Evolutionary conservation across 345 rosid genomes (phyloP), one percentile per base, ranked within the genome.

Genomic region (Ricinus communis): DNA sequence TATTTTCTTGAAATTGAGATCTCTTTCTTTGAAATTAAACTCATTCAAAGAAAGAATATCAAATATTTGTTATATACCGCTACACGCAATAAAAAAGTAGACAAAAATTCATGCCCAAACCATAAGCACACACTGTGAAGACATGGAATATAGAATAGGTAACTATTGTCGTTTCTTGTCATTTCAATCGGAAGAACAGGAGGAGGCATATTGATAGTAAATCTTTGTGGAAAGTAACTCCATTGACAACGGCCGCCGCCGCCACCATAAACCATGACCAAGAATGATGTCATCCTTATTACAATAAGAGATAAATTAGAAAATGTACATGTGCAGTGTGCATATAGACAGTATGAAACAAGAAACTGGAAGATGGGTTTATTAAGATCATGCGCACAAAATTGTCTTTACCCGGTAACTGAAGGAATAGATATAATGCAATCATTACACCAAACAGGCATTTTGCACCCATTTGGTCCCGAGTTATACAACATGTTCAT

Each of bases 271-370:
- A 50, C 36, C 40, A 38, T 68, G 62, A 68, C 63, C 40, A 57
- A 68, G 36, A 52, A 40, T 68, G 71, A 68, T 18, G 63, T 68
- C 71, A 68, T 41, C 71, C 51, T 41, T 40, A 9, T 19, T 12
- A 43, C 1, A 43, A 8, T 1, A 64, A 63, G 11, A 58, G n/a
- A 58, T 5, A 27, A 57, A 2, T 25, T 25, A 28, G 40, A 36
- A 30, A 28, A 43, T 11, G 5, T 21, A 43, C 5, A 8, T 43
- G 11, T 43, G 13, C 38, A 33, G 4, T 33, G 18, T 36, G 14
- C 25, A 36, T 36, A 27, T 4, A n/a, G 11, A 2, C 27, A 19
- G 28, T 36, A 33, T 56, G 61, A 9, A 56, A 28, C 36, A 27
- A 30, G 63, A 59, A 59, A 59, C 63, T 59, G 16, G 5, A 33